Base-by-base conservation (phyloP, 495 filamentous ascomycete species). In the Podospora sp. region DNA sequence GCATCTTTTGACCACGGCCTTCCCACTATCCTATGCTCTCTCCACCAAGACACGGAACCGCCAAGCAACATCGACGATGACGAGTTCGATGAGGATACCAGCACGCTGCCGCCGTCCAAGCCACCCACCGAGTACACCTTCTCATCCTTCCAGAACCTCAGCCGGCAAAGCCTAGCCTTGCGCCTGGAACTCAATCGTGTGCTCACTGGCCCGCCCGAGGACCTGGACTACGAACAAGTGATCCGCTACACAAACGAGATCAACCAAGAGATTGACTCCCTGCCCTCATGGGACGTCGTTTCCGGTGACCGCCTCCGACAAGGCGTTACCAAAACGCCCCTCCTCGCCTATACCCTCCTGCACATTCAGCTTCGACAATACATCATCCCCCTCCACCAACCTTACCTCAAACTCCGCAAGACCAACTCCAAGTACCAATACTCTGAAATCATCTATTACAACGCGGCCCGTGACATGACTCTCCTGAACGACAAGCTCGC, bases 1-100 rank as follows among this genome's bases (percentile, higher is more conserved):
- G 81, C 87, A 1, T 80, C 85, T 1, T 79, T 89, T 53, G 86
- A 87, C 57, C 80, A 85, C 26, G 87, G 87, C 4, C 80, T 88
- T 71, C 85, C 87, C 0, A 86, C 73, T 9, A 66, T 82, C 16
- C 71, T 81, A 18, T 72, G 73, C 63, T 72, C 77, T 20, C 69
- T 81, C 22, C 72, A 80, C 63, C 78, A 70, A 50, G 76, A 82
- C 65, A 71, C 73, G 60, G 64, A 77, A 20, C 75, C 78, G 14
- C 80, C 80, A 5, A 65, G 73, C 22, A 82, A 82, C 58, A 72
- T 82, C 25, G 76, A 82, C 62, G 80, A 82, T 58, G 75, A 78
- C 50, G 78, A 80, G 61, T 82, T 82, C 33, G 73, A 74, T 70
- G 78, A 82, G 53, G 73, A 79, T 56, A 77, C 77, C 33, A 70